These are phyloP conservation scores for Alternaria arbusti DNA, from an alignment of 2,329 filamentous ascomycete species.

Conservation along the genomic window DNA sequence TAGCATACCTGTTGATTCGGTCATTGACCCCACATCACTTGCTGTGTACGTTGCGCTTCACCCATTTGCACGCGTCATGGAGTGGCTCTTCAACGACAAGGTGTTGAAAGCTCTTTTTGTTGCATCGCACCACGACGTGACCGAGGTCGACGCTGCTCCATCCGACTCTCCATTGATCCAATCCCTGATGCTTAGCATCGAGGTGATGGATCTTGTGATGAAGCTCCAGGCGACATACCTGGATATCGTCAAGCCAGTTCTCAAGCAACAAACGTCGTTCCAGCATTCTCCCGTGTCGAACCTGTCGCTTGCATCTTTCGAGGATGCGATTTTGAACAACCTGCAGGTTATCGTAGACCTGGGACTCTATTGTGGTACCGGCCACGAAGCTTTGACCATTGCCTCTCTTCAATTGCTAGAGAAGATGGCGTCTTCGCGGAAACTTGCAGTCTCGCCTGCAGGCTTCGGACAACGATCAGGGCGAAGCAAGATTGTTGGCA, in stretches of 20 bases:
- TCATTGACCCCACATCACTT: conserved; percentile 76
- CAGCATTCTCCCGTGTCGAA: conserved; percentile 71
- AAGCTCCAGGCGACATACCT: conserved; percentile 91
- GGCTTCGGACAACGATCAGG: conserved; percentile 67
- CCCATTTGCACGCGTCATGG: conserved; percentile 93
- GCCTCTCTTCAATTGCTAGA: conserved; percentile 82
- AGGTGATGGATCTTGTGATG: conserved; percentile 82
- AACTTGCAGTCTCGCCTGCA: conserved; percentile 74
- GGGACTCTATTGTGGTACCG: conserved; percentile 84
- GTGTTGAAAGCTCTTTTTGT: conserved; percentile 81
- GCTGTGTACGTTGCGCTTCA: conserved; percentile 84
- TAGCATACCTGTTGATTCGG: conserved; percentile 74
- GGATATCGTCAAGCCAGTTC: conserved; percentile 80
- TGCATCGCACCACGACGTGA: conserved; percentile 76
- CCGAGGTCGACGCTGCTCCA: conserved; percentile 73
- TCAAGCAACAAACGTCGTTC: conserved; percentile 69
- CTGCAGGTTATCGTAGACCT: conserved; percentile 80
- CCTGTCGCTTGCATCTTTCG: conserved; percentile 83
- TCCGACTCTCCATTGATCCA: conserved; percentile 82
- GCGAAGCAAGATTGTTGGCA: conserved; percentile 84
- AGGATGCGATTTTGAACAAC: conserved; percentile 86
- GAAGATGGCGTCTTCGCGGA: conserved; percentile 83
- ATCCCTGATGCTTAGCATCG: conserved; percentile 78
- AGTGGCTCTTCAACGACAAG: conserved; percentile 96
- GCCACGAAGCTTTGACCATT: conserved; percentile 79